Conservation (phyloP, 257 asterid genomes). For the Solanum medicagineum region DNA sequence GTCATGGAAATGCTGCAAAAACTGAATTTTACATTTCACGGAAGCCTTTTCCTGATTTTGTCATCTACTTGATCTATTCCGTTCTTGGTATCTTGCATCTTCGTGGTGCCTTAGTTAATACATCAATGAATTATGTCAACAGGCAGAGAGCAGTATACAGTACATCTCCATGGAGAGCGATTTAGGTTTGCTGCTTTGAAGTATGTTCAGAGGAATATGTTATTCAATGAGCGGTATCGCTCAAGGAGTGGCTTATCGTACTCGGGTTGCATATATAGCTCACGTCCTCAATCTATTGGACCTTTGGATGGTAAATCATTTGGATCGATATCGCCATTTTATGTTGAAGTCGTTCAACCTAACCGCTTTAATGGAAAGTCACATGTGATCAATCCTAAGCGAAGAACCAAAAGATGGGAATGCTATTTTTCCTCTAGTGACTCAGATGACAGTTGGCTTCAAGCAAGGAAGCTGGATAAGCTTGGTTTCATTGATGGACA, state of each 20-base stretch:
- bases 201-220: slow-evolving; percentile 12
- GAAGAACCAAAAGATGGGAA: slow-evolving; percentile 26
- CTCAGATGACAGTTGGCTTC: slow-evolving; percentile 22
- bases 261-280: slow-evolving; percentile 5
- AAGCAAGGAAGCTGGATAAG: slow-evolving; percentile 28
- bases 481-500: slow-evolving; percentile 28
- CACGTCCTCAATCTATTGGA: slow-evolving; percentile 18
- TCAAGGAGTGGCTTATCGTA: slow-evolving; percentile 22
- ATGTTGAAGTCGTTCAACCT: slow-evolving; percentile 16
- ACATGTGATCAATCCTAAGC: slow-evolving; percentile 15
- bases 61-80: neutral
- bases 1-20: neutral
- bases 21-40: neutral
- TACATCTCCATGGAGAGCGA: slow-evolving; percentile 23
- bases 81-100: neutral
- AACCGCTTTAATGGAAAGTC: slow-evolving; percentile 14
- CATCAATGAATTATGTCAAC: neutral
- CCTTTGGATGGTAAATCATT: slow-evolving; percentile 14
- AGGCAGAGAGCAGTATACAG: slow-evolving; percentile 26
- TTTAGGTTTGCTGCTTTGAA: slow-evolving; percentile 14
- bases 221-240: slow-evolving; percentile 15
- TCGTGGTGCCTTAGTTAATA: neutral
- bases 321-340: slow-evolving; percentile 10
- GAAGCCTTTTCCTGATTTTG: neutral
- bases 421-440: slow-evolving; percentile 26